Conservation (phyloP, 805 yeast genomes). For the Cyberlindnera saturnus region DNA sequence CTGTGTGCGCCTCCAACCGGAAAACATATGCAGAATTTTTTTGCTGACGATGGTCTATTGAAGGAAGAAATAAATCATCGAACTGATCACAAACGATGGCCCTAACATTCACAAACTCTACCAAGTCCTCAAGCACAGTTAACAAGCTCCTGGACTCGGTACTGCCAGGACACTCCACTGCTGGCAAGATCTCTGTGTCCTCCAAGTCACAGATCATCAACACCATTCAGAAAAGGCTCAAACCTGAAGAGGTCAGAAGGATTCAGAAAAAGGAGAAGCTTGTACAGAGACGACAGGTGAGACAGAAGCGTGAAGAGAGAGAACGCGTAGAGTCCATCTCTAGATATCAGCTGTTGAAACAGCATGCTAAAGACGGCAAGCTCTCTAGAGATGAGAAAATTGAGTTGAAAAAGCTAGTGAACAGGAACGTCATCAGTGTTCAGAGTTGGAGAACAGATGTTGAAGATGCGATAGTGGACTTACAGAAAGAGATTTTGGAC, state of each 20-base stretch:
- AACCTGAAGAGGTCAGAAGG: conserved; percentile 28
- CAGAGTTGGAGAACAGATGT: conserved; percentile 37
- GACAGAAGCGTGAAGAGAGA: conserved; percentile 16
- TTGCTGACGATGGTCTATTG: too few species aligned
- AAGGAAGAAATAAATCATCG: too few species aligned
- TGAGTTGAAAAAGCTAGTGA: conserved; percentile 29
- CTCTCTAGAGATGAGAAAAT: conserved; percentile 29
- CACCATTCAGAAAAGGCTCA: conserved; percentile 28
- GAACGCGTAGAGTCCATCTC: conserved; percentile 26
- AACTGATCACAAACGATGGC: background rate
- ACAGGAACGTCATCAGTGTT: conserved; percentile 31
- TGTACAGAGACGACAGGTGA: conserved; percentile 22
- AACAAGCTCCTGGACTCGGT: conserved; percentile 32
- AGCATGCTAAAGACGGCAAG: conserved; percentile 26
- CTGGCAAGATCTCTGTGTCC: conserved; percentile 9
- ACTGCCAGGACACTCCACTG: conserved; percentile 30
- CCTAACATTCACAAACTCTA: conserved; percentile 1
- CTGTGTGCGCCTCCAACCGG: too few species aligned
- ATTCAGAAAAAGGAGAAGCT: conserved; percentile 30
- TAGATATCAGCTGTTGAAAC: conserved; percentile 27
- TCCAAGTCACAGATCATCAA: conserved; percentile 35
- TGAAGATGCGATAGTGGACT: conserved; percentile 35
- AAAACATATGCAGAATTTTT: too few species aligned
- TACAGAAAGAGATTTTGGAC: conserved; percentile 37
- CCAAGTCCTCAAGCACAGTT: conserved; percentile 26